Evolutionary conservation across 208 protist genomes (phyloP).

Genomic region (Acanthamoeba rhysodes): DNA sequence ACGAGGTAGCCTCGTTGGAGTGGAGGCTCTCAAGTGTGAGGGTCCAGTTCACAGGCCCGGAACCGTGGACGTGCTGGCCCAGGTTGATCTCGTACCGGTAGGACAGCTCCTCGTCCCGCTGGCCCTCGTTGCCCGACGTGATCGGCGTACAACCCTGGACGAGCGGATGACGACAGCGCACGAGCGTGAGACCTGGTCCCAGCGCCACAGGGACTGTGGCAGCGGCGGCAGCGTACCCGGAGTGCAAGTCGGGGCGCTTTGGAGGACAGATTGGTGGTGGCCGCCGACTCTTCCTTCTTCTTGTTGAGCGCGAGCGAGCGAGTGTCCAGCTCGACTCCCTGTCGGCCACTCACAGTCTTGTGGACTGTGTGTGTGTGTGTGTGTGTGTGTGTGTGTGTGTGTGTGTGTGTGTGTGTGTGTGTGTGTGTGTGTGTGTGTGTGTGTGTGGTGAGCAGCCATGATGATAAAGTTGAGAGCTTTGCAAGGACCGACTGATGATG

Average conservation of each 20-base stretch:
- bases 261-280: neutral
- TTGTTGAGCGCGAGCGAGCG: slow-evolving; percentile 33
- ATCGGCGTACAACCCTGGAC: neutral
- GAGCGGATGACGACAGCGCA: neutral
- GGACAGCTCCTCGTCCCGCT: slow-evolving; percentile 60
- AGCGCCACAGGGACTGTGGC: neutral
- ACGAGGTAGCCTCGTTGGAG: neutral
- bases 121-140: slow-evolving; percentile 74
- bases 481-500: neutral
- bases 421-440: neutral
- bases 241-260: neutral
- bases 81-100: slow-evolving; percentile 84
- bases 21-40: slow-evolving; percentile 77
- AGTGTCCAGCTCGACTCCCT: slow-evolving; percentile 55
- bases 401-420: neutral
- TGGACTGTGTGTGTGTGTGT: neutral
- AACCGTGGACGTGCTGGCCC: slow-evolving; percentile 78
- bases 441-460: neutral
- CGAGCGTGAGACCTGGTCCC: neutral
- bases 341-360: slow-evolving; percentile 29
- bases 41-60: slow-evolving; percentile 79
- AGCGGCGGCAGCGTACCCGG: neutral
- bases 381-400: neutral
- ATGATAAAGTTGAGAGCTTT: neutral
- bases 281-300: slow-evolving; percentile 12